phyloP scores from a whole-genome alignment of 2,329 filamentous ascomycete genomes.

The Penicillium freii region DNA sequence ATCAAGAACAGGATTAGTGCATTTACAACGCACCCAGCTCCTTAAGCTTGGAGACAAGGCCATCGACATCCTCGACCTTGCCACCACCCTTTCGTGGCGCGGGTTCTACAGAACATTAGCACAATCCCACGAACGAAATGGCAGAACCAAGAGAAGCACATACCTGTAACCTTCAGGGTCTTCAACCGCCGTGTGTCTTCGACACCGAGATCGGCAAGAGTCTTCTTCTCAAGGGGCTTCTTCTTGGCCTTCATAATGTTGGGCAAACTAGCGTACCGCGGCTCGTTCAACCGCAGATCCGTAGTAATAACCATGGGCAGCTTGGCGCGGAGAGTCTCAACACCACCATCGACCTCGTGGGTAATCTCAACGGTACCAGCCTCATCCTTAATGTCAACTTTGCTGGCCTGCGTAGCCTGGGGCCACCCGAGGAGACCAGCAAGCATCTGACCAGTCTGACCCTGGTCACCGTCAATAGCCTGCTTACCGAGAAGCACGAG shows the following conservation, averaged over 20 bases:
- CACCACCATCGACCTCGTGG: slow-evolving; percentile 91
- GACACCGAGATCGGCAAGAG: slow-evolving; percentile 75
- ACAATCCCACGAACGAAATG: slow-evolving; percentile 1
- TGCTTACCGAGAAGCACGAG: slow-evolving; percentile 94
- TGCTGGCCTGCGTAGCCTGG: slow-evolving; percentile 89
- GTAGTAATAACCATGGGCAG: slow-evolving; percentile 94
- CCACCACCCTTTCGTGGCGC: slow-evolving; percentile 83
- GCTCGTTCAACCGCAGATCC: slow-evolving; percentile 90
- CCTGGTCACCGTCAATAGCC: slow-evolving; percentile 94
- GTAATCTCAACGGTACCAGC: slow-evolving; percentile 72
- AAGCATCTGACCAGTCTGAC: slow-evolving; percentile 97
- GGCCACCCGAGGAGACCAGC: slow-evolving; percentile 88
- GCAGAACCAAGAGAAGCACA: slow-evolving; percentile 35
- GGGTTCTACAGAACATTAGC: slow-evolving; percentile 61
- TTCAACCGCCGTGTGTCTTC: slow-evolving; percentile 75
- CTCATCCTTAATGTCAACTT: slow-evolving; percentile 70
- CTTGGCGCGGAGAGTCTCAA: slow-evolving; percentile 81
- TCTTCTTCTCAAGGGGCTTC: slow-evolving; percentile 96
- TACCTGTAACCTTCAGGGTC: slow-evolving; percentile 83
- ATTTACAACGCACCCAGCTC: slow-evolving; percentile 83
- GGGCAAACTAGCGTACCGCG: slow-evolving; percentile 87
- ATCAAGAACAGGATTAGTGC: slow-evolving; percentile 4
- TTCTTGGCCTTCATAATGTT: slow-evolving; percentile 99
- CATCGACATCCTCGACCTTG: slow-evolving; percentile 96
- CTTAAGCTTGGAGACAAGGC: slow-evolving; percentile 90